Conservation (phyloP, 1,139 yeast species). For the Candida pseudoviswanathii region DNA sequence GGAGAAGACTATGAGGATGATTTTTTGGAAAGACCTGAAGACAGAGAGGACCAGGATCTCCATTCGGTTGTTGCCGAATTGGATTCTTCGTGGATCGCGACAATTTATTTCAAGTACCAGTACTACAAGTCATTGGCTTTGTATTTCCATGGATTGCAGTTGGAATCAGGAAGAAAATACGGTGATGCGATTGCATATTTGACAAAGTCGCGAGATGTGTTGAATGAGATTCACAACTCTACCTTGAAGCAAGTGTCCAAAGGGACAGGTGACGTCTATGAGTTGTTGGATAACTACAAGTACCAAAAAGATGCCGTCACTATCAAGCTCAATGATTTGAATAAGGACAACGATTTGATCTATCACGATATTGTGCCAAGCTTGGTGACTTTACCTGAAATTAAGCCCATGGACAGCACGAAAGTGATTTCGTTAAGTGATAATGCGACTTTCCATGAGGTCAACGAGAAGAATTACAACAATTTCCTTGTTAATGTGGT, state of each 20-base stretch:
- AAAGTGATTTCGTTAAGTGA: slow-evolving; percentile 59
- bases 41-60: slow-evolving; percentile 18
- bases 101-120: slow-evolving; percentile 49
- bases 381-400: slow-evolving; percentile 54
- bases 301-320: slow-evolving; percentile 47
- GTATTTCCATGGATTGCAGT: slow-evolving; percentile 54
- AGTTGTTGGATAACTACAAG: slow-evolving; percentile 44
- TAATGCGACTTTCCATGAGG: slow-evolving; percentile 34
- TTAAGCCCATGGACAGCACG: slow-evolving; percentile 77
- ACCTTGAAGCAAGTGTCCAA: slow-evolving; percentile 31
- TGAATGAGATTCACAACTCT: slow-evolving; percentile 29
- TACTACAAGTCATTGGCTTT: slow-evolving; percentile 47
- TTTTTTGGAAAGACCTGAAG: slow-evolving; percentile 20
- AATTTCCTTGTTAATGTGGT: slow-evolving; percentile 75
- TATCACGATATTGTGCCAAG: slow-evolving; percentile 79
- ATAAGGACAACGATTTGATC: slow-evolving; percentile 86
- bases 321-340: slow-evolving; percentile 50
- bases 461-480: slow-evolving; percentile 58
- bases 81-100: slow-evolving; percentile 47
- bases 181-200: slow-evolving; percentile 81
- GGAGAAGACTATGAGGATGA: slow-evolving; percentile 20
- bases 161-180: slow-evolving; percentile 53
- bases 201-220: slow-evolving; percentile 48
- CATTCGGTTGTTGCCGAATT: slow-evolving; percentile 46
- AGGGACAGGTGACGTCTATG: slow-evolving; percentile 33